Evolutionary conservation across 2,329 filamentous ascomycete species (phyloP), one percentile per base, ranked within the genome.

Genomic region (Penicillium polonicum): DNA sequence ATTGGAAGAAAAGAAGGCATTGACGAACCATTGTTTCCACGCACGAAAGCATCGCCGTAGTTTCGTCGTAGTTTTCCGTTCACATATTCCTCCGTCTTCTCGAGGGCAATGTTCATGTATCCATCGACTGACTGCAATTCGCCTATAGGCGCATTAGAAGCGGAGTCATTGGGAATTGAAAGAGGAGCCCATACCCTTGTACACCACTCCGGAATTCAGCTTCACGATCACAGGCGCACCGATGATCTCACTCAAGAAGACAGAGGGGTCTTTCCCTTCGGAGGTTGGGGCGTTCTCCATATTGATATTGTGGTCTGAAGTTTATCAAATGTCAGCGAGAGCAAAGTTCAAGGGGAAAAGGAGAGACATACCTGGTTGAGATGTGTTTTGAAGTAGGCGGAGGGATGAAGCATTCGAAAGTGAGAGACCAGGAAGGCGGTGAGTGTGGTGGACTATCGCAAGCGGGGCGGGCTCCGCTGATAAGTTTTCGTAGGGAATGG

Each of bases 21-120:
- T 6, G 35, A 67, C 78, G 70, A 67, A 95, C 93, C 93, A 71
- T 97, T 97, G 79, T 97, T 97, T 67, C 93, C 93, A 75, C 93
- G 85, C 57, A 97, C 90, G 74, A 97, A 97, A 5, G 93, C 91
- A 80, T 97, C 93, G 8, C 93, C 93, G 73, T 96, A 97, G 54
- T 85, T 89, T 69, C 90, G 85, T 68, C 89, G 85, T 77, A 93
- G 86, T 63, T 87, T 85, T 42, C 92, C 93, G 71, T 96, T 89
- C 66, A 97, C 89, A 68, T 88, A 92, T 78, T 99, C 94, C 64
- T 91, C 88, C 21, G 92, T 96, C 79, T 96, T 94, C 77, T 99
- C 94, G 31, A 99, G 85, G 13, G 94, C 93, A 74, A 99, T 97
- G 79, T 99, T 99, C 94, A 99, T 99, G 79, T 97, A 99, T 52